A percentile compares a stretch with the other conserved stretches of the same genome.
phyloP scores from a whole-genome alignment of 2,329 filamentous ascomycete species.

The Ophiosphaerella narmari region DNA sequence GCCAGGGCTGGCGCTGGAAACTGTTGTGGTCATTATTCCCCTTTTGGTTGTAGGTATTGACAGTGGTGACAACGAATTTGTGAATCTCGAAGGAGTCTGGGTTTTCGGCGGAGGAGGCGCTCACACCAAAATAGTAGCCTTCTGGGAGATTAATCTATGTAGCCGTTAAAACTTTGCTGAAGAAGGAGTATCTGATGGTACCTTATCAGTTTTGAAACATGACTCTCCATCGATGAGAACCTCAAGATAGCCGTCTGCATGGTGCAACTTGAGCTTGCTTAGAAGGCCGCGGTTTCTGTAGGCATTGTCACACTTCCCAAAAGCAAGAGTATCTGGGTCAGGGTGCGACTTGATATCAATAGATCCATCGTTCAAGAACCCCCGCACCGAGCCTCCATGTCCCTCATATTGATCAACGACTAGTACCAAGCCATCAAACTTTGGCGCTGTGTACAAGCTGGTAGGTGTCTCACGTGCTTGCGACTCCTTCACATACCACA shows the following conservation, averaged over 20 bases:
- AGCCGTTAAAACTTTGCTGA: slow-evolving; percentile 5
- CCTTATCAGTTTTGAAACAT: slow-evolving; percentile 81
- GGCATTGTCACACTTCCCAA: slow-evolving; percentile 86
- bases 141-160: slow-evolving; percentile 71
- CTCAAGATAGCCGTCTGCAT: slow-evolving; percentile 66
- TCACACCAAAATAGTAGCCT: slow-evolving; percentile 85
- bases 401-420: slow-evolving; percentile 85
- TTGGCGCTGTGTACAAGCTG: slow-evolving; percentile 82
- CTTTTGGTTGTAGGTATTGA: slow-evolving; percentile 42
- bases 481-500: slow-evolving; percentile 84
- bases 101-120: slow-evolving; percentile 84
- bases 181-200: slow-evolving; percentile 23
- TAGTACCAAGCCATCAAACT: slow-evolving; percentile 88
- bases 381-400: slow-evolving; percentile 78
- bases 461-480: slow-evolving; percentile 67
- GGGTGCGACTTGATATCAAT: slow-evolving; percentile 77
- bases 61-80: slow-evolving; percentile 75
- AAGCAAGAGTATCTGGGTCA: slow-evolving; percentile 82
- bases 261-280: slow-evolving; percentile 77
- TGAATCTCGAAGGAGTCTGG: slow-evolving; percentile 95
- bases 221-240: slow-evolving; percentile 78
- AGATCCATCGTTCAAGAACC: slow-evolving; percentile 90
- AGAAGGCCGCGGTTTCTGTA: slow-evolving; percentile 92
- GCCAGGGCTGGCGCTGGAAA: slow-evolving; percentile 34
- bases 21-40: slow-evolving; percentile 30